phyloP scores from a whole-genome alignment of 2,329 filamentous ascomycete genomes.

The Penicillium sp. region DNA sequence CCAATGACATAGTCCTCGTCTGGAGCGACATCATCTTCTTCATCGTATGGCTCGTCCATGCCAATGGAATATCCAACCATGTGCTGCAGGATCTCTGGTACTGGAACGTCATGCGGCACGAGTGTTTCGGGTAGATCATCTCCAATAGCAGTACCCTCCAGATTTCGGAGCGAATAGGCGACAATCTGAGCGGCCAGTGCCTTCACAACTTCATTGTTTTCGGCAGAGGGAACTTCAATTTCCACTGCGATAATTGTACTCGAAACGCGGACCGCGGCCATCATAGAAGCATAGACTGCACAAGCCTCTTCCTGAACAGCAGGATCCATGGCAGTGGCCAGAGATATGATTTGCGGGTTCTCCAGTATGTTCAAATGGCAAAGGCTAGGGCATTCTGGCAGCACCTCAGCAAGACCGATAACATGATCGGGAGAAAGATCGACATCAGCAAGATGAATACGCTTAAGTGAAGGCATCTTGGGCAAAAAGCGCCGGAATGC shows the following conservation, averaged over 20 bases:
- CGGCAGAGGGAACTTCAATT: constrained; percentile 78
- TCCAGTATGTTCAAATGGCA: constrained; percentile 86
- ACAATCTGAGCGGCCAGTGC: constrained; percentile 21
- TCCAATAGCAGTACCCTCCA: constrained; percentile 73
- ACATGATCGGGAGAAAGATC: constrained; percentile 81
- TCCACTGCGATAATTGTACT: constrained; percentile 83
- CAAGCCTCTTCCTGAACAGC: constrained; percentile 87
- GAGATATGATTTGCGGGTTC: constrained; percentile 62
- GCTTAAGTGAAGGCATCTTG: constrained; percentile 72
- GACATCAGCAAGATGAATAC: constrained; percentile 83
- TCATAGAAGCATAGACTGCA: constrained; percentile 85
- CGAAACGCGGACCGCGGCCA: constrained; percentile 83
- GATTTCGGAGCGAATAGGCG: constrained; percentile 75
- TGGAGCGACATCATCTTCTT: constrained; percentile 68
- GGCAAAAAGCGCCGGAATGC: constrained; percentile 81
- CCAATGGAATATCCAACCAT: constrained; percentile 70
- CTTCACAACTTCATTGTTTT: constrained; percentile 65
- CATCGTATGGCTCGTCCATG: constrained; percentile 51
- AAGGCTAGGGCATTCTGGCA: constrained; percentile 77
- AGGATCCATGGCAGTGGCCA: constrained; percentile 77
- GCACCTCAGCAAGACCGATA: constrained; percentile 84
- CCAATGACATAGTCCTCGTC: constrained; percentile 96
- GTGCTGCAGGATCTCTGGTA: constrained; percentile 83
- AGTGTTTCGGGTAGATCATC: constrained; percentile 52
- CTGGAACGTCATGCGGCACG: constrained; percentile 52